Evolutionary conservation across 2,329 filamentous ascomycete species (phyloP).

Genomic region (Epicoccum nigrum): DNA sequence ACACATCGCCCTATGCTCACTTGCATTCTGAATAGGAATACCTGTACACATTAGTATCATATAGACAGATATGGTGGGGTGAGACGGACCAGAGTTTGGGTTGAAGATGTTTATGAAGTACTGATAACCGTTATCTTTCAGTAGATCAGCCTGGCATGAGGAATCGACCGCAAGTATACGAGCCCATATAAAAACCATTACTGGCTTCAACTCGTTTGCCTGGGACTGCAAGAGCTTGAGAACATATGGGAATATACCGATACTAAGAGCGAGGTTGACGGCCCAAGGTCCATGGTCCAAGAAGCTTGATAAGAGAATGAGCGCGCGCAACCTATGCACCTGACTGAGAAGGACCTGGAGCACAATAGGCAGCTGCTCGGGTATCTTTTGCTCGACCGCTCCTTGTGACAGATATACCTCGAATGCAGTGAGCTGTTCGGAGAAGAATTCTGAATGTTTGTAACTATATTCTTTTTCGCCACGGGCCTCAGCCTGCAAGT

Average conservation of each 20-base stretch:
- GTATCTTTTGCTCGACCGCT: conserved; percentile 82
- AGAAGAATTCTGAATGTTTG: conserved; percentile 93
- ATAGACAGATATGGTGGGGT: not conserved
- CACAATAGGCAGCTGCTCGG: conserved; percentile 94
- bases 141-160: conserved; percentile 87
- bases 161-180: conserved; percentile 93
- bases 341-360: conserved; percentile 95
- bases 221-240: conserved; percentile 94
- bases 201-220: conserved; percentile 90
- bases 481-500: conserved; percentile 78
- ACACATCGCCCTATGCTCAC: conserved; percentile 98
- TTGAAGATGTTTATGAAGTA: conserved; percentile 96
- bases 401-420: conserved; percentile 91
- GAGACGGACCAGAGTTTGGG: conserved; percentile 65
- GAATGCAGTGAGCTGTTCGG: conserved; percentile 95
- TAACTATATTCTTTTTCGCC: conserved; percentile 82
- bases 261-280: conserved; percentile 95
- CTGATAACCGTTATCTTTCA: conserved; percentile 96
- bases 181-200: conserved; percentile 99
- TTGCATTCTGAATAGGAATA: conserved; percentile 83
- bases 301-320: conserved; percentile 92
- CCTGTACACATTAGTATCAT: conserved; percentile 40
- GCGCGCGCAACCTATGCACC: conserved; percentile 86
- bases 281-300: conserved; percentile 96
- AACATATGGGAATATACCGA: conserved; percentile 99